A percentile compares a stretch with the other conserved stretches of the same genome.
phyloP scores from a whole-genome alignment of 108 stramenopile species.

The Halocafeteria seosinensis region DNA sequence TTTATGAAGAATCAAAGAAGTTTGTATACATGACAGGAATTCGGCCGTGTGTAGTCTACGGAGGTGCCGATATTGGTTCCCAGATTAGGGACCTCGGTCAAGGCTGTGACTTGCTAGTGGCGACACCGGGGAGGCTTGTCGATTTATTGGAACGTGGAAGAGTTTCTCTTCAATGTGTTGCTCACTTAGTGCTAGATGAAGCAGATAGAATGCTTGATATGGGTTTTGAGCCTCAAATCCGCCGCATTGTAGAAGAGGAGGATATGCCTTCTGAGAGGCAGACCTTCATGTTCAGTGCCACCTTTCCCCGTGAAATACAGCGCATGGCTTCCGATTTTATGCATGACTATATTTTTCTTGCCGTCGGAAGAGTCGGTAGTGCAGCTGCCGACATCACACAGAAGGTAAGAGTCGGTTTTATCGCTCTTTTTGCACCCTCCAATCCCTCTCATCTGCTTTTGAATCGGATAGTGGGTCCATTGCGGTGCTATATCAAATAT shows the following conservation, averaged over 20 bases:
- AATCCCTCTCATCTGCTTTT: too few species aligned
- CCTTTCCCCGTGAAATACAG: conserved; percentile 95
- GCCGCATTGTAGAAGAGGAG: conserved; percentile 57
- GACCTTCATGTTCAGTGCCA: conserved; percentile 91
- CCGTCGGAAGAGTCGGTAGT: conserved; percentile 11
- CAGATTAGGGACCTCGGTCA: conserved; percentile 62
- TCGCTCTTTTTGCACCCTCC: too few species aligned
- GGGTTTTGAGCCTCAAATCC: conserved; percentile 99
- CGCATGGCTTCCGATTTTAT: conserved; percentile 80
- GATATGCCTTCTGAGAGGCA: conserved; percentile 58
- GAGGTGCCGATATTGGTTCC: conserved; percentile 79
- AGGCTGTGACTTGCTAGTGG: conserved; percentile 64
- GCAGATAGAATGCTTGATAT: conserved; percentile 81
- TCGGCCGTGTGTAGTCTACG: conserved; percentile 76
- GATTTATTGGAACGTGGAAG: conserved; percentile 80
- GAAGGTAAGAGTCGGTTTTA: too few species aligned
- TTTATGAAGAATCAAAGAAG: conserved; percentile 81
- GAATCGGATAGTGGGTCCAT: too few species aligned
- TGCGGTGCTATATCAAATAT: too few species aligned
- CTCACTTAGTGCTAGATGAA: conserved; percentile 85
- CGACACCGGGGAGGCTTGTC: conserved; percentile 80
- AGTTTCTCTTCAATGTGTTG: conserved; percentile 53
- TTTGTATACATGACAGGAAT: conserved; percentile 88
- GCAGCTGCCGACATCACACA: conserved; percentile 12
- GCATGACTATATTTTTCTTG: conserved; percentile 22